Evolutionary conservation across 257 asterid species (phyloP).

Genomic region (Fraxinus anomala): DNA sequence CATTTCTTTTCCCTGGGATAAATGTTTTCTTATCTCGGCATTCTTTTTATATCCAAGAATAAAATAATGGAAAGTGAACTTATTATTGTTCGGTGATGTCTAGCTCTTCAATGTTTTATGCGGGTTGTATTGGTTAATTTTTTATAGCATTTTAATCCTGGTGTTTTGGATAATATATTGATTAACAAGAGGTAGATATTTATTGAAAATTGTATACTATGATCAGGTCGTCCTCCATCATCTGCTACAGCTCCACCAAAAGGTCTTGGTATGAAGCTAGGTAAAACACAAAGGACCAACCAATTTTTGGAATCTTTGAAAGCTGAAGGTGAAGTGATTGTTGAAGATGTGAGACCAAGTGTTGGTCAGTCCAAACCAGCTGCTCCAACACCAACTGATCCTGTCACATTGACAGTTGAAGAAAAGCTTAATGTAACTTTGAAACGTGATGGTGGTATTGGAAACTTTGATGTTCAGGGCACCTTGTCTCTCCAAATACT

Average conservation of each 20-base stretch:
- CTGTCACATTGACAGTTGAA: conserved; percentile 60
- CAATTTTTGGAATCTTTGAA: conserved; percentile 71
- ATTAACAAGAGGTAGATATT: conserved; percentile 6
- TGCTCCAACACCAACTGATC: conserved; percentile 62
- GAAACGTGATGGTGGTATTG: conserved; percentile 66
- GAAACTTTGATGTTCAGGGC: conserved; percentile 66
- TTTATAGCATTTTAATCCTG: not conserved
- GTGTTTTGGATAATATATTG: not conserved
- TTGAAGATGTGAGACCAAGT: conserved; percentile 68
- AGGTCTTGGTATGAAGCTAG: conserved; percentile 73
- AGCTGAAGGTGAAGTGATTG: conserved; percentile 73
- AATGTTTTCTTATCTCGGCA: not conserved
- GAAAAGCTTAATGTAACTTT: conserved; percentile 61
- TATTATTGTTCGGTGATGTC: not conserved
- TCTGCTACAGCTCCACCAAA: conserved; percentile 69
- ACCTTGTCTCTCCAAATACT: conserved; percentile 62
- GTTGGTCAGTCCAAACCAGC: conserved; percentile 60
- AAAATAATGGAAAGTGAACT: conserved; percentile 3
- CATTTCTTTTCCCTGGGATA: not conserved
- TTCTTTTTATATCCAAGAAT: not conserved
- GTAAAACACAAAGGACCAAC: conserved; percentile 64
- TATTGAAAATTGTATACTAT: conserved; percentile 20
- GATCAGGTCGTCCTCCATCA: conserved; percentile 56
- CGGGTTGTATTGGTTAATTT: not conserved
- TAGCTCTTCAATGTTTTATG: not conserved